Evolutionary conservation across 2,329 filamentous ascomycete genomes (phyloP).

Genomic region (Penicillium crustosum): DNA sequence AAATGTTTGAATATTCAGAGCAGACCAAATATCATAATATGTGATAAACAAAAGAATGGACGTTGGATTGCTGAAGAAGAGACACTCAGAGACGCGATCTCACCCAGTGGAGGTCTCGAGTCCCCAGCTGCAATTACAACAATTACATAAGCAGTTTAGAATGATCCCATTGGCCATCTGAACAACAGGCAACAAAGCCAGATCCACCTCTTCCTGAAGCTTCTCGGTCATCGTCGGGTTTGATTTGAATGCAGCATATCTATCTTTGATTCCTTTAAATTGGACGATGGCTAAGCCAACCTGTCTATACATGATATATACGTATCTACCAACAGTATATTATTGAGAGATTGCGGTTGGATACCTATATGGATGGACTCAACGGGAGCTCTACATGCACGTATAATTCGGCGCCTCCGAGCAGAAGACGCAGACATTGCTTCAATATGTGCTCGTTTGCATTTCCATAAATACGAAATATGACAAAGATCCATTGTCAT

Average conservation of each 20-base stretch:
- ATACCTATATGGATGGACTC: background rate
- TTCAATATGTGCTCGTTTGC: background rate
- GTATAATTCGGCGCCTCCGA: background rate
- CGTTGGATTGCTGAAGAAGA: background rate
- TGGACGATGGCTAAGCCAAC: background rate
- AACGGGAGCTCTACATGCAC: background rate
- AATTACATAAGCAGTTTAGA: background rate
- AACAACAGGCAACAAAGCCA: background rate
- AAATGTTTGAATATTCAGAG: background rate
- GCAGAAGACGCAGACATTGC: background rate
- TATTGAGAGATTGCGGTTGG: background rate
- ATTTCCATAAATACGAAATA: background rate
- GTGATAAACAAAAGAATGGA: slow-evolving; percentile 7
- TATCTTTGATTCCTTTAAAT: background rate
- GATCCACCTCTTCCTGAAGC: background rate
- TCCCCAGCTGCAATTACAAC: background rate
- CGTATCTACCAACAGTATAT: background rate
- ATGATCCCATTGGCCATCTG: background rate
- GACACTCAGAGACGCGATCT: slow-evolving; percentile 1
- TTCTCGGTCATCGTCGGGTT: background rate
- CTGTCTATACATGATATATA: no score
- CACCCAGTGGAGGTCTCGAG: background rate
- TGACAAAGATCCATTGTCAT: background rate
- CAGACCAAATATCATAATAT: background rate
- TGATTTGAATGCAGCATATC: background rate